Percentiles rank a stretch among this genome's conserved stretches.
These are phyloP conservation scores for Macadamia integrifolia DNA, from an alignment of 164 flowering plant species.

Conservation along the genomic window DNA sequence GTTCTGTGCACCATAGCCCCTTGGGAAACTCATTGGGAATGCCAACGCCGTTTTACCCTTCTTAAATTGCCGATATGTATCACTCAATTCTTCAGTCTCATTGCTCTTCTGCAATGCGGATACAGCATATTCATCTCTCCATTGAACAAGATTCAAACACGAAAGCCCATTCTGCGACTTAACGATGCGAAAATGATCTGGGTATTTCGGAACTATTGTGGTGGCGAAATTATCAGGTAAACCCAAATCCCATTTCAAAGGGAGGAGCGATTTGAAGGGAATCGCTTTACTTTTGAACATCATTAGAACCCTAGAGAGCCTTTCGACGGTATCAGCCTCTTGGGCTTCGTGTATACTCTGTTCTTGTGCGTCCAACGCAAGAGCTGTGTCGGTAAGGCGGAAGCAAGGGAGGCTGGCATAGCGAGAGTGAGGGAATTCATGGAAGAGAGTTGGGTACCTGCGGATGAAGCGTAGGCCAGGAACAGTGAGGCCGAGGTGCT, in stretches of 20 bases:
- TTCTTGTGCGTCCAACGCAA: constrained; percentile 50
- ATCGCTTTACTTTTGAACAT: constrained; percentile 40
- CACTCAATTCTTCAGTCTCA: constrained; percentile 34
- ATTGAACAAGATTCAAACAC: constrained; percentile 43
- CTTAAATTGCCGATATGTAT: constrained; percentile 52
- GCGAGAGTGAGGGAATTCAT: constrained; percentile 63
- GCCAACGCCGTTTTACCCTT: constrained; percentile 48
- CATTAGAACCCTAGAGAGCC: constrained; percentile 71
- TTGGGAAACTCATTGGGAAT: constrained; percentile 83
- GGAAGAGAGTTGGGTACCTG: constrained; percentile 74
- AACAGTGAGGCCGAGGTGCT: constrained; percentile 79
- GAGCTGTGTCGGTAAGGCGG: constrained; percentile 55
- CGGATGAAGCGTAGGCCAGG: constrained; percentile 91
- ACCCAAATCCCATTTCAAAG: constrained; percentile 86
- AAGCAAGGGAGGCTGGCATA: constrained; percentile 68
- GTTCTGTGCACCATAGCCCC: constrained; percentile 80
- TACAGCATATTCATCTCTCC: constrained; percentile 68
- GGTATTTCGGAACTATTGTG: constrained; percentile 41
- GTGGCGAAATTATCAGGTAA: constrained; percentile 63
- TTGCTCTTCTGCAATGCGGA: constrained; percentile 64
- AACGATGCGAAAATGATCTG: constrained; percentile 49
- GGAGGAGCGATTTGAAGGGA: constrained; percentile 50
- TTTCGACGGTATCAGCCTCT: constrained; percentile 47
- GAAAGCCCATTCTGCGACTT: constrained; percentile 51
- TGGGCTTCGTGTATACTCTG: constrained; percentile 27